Conservation (phyloP, 2,329 filamentous ascomycete species). For the Aspergillus transmontanensis region DNA sequence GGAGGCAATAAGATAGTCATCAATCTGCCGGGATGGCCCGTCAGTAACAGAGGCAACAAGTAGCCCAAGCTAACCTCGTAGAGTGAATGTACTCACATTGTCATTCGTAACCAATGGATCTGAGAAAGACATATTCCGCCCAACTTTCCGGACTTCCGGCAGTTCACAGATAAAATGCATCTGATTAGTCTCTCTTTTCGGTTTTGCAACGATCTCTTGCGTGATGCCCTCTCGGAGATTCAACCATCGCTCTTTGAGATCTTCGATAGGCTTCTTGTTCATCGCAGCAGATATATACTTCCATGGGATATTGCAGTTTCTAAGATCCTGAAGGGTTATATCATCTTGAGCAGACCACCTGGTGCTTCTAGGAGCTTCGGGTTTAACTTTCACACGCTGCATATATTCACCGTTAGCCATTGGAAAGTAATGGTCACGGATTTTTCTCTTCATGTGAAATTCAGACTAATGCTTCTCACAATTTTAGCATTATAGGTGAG, state of each 20-base stretch:
- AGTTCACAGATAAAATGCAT: neutral
- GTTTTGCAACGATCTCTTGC: neutral
- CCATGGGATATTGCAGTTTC: conserved; percentile 24
- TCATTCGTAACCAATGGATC: conserved; percentile 14
- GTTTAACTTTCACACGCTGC: neutral
- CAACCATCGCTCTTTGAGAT: conserved; percentile 28
- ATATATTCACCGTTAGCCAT: neutral
- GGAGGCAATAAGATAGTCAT: conserved; percentile 2
- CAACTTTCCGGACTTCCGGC: neutral
- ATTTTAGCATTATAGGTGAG: neutral
- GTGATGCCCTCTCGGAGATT: conserved; percentile 6
- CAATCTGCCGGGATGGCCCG: neutral
- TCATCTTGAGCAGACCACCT: conserved; percentile 28
- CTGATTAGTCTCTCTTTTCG: neutral
- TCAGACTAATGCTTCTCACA: neutral
- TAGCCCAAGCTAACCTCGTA: neutral
- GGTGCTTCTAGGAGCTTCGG: neutral
- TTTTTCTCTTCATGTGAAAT: neutral
- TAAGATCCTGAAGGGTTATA: conserved; percentile 22
- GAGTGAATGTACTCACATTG: conserved; percentile 16
- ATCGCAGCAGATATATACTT: conserved; percentile 25
- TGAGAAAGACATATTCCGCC: conserved; percentile 22
- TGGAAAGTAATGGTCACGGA: neutral
- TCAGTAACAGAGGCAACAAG: neutral
- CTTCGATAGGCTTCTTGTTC: conserved; percentile 23